Base-by-base conservation (phyloP, 768 basidiomycete species). In the Pleurotus giganteus region DNA sequence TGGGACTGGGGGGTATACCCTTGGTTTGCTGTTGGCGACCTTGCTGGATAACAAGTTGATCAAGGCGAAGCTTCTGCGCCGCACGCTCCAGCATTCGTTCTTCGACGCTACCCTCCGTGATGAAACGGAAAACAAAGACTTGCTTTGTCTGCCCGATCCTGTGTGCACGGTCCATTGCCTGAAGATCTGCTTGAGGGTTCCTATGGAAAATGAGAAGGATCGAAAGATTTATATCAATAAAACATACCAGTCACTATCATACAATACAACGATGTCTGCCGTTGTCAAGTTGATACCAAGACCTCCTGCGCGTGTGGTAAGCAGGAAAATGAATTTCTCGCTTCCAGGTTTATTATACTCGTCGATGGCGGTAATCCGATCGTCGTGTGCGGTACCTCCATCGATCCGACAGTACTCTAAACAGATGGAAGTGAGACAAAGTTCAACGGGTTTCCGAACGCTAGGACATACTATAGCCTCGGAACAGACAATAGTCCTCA, bases 131-230 rank as follows among this genome's bases (percentile, higher is more conserved):
- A 4, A 97, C 95, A 63, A 94, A 95, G 17, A 97, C 95, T 70
- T 98, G 94, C 72, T 96, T 98, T 42, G 91, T 96, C 72, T 98
- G 94, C 2, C 94, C 94, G 58, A 96, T 96, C 54, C 94, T 90
- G 73, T 96, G 94, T 0, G 95, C 95, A 55, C 94, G 90, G 65
- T 98, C 94, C 96, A 97, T 98, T 4, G 97, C 97, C 68, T 99
- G 97, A 43, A 99, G 71, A 75, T 99, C 97, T 2, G 96, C 97
- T 73, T 99, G 97, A 1, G 97, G 96, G 69, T 98, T 99, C 94
- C 89, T 93, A 60, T 17, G 41, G 4, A 43, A 24, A n/a, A 28
- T 63, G n/a, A 59, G 54, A 23, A 1, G 21, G 34, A 6, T 23
- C 15, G 23, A 15, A 15, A 32, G 32, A 24, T 11, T 9, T 19